phyloP scores from a whole-genome alignment of 2,329 filamentous ascomycete species.

The Coniochaeta sp. region DNA sequence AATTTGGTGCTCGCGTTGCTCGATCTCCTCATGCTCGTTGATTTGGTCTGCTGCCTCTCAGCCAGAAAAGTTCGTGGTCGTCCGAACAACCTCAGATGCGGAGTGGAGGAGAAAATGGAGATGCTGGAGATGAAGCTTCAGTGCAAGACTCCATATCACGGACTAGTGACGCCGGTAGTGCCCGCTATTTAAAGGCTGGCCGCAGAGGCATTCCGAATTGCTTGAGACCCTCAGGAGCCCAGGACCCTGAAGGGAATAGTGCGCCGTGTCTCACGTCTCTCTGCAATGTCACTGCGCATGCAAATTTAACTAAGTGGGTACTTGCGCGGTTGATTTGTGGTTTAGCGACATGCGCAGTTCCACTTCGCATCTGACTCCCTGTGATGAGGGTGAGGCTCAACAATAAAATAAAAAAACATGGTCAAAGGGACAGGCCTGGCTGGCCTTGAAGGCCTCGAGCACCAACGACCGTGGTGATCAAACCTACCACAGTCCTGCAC shows the following conservation, averaged over 20 bases:
- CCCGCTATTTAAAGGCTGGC: not conserved
- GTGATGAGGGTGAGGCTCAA: not conserved
- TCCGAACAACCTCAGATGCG: not conserved
- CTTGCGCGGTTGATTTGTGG: no score
- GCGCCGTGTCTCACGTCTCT: no score
- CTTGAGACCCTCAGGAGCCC: not conserved
- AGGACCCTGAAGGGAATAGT: not conserved
- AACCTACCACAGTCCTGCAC: not conserved
- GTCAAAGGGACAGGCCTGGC: not conserved
- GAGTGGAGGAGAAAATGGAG: slow-evolving; percentile 1
- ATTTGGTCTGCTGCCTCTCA: no score
- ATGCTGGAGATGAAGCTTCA: no score
- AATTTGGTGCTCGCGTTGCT: not conserved
- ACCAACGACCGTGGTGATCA: not conserved
- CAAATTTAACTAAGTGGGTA: slow-evolving; percentile 1
- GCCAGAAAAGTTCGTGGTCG: not conserved
- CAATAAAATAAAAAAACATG: not conserved
- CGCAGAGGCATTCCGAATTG: not conserved
- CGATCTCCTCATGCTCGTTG: not conserved
- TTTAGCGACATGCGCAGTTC: not conserved
- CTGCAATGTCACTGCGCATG: not conserved
- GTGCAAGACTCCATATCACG: not conserved
- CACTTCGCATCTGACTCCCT: not conserved
- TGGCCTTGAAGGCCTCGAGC: not conserved
- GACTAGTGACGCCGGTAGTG: slow-evolving; percentile 1